Base-by-base conservation (phyloP, 257 asterid species). In the Knoxia roxburghii region DNA sequence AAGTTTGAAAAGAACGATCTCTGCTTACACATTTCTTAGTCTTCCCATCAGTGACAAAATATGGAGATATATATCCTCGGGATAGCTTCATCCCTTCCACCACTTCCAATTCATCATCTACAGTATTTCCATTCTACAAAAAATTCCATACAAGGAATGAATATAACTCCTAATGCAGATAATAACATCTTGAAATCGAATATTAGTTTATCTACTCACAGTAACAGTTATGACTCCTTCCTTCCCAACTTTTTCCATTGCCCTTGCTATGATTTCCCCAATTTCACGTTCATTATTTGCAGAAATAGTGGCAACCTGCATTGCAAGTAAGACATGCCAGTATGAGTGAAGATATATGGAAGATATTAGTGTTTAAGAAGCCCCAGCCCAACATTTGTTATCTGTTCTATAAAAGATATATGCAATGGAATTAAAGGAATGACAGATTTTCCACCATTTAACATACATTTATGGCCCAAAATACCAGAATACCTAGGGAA, bases 181-280 rank as follows among this genome's bases (percentile, higher is more conserved):
- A 40, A 60, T 61, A 51, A 48, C 26, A 43, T 64, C 32, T 68
- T 20, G 40, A 32, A 46, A 65, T 24, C 33, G 56, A 66, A 68
- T 71, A 21, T 46, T 51, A 40, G 71, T 74, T 35, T 45, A 69
- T 70, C 70, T 68, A 80, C 89, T 83, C 52, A 91, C 98, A 51
- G 81, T 70, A 79, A 91, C 82, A 68, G 95, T 91, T 65, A 91
- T 89, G 72, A 91, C 85, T 70, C 98, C 98, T 74, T 91, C 94
- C 84, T 87, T 91, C 72, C 98, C 98, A 72, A 91, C 98, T 87
- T 85, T 88, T 86, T 86, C 96, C 95, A 91, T 91, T 33, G 95
- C 98, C 68, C 89, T 86, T 46, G 95, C 96, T 75, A 91, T 72
- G 46, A 82, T 65, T 73, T 91, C 98, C 74, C 98, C 98, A 73